Evolutionary conservation across 2,329 filamentous ascomycete genomes (phyloP), one percentile per base, ranked within the genome.

Genomic region (Biscogniauxia marginata): DNA sequence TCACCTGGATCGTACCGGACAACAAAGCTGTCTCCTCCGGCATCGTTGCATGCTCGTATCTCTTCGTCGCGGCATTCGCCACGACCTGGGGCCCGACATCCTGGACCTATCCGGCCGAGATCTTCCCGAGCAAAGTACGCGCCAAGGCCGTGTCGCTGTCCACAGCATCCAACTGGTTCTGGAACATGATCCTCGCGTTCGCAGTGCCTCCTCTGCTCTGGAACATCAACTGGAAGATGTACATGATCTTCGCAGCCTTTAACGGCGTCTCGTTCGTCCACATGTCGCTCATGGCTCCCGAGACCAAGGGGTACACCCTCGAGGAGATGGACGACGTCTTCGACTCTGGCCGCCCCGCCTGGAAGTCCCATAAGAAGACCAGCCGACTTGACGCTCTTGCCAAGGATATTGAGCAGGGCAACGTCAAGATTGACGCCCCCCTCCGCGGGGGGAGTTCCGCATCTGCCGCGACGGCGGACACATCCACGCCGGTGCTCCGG

Each of bases 251-350:
- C 67, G 90, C 81, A 11, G 80, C 85, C 16, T 91, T 91, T 77
- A 89, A 88, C 68, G 79, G 79, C 1, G 78, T 79, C 5, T 88
- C 89, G 65, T 85, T 85, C 44, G 69, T 91, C 51, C 88, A 91
- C 69, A 85, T 89, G 67, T 83, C 84, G 69, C 77, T 92, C 61
- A 67, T 76, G 20, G 76, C 76, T 1, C 87, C 87, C 0, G 79
- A 91, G 73, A 91, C 88, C 0, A 83, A 85, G 43, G 88, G 88
- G 11, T 89, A 85, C 73, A 88, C 87, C 0, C 82, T 93, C 1
- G 89, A 93, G 67, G 88, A 93, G 68, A 86, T 91, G 71, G 88
- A 90, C 62, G 83, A 84, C 13, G 86, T 92, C 61, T 93, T 93
- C 69, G 78, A 84, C 63, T 78, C 79, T 7, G 82, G 81, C 0